A percentile compares a stretch with the other conserved stretches of the same genome.
phyloP scores from a whole-genome alignment of 371 early-diverging fungal species.

The Nematocida sp. region DNA sequence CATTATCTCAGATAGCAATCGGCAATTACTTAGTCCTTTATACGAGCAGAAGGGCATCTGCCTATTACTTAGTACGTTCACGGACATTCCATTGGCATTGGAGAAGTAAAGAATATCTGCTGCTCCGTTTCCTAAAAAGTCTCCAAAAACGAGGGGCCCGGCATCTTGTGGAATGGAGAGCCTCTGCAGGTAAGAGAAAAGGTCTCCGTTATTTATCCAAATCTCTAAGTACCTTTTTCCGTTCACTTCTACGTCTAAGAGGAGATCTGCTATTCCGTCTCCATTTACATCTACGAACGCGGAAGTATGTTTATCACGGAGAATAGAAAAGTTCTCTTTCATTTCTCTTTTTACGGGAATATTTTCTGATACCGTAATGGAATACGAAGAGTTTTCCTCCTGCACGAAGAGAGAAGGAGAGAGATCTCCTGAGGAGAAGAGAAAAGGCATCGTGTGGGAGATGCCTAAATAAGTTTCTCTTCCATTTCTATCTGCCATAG shows the following conservation, averaged over 20 bases:
- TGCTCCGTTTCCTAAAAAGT: slow-evolving; percentile 53
- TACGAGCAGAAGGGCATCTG: slow-evolving; percentile 25
- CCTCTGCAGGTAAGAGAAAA: background rate
- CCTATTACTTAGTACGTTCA: slow-evolving; percentile 34
- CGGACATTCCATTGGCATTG: slow-evolving; percentile 5
- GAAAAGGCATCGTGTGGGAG: slow-evolving; percentile 42
- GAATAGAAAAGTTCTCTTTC: slow-evolving; percentile 33
- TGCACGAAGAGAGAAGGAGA: slow-evolving; percentile 24
- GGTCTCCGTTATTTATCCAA: slow-evolving; percentile 22
- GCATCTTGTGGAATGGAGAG: slow-evolving; percentile 17
- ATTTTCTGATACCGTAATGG: background rate
- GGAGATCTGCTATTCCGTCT: slow-evolving; percentile 54
- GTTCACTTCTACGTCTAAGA: slow-evolving; percentile 38
- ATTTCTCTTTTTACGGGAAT: background rate
- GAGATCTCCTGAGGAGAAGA: background rate
- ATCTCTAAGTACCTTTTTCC: slow-evolving; percentile 45
- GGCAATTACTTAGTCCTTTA: background rate
- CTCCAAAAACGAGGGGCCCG: slow-evolving; percentile 60
- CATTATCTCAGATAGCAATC: background rate
- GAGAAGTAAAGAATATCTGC: slow-evolving; percentile 53
- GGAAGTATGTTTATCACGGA: slow-evolving; percentile 55
- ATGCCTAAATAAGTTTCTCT: background rate
- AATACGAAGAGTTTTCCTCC: slow-evolving; percentile 4
- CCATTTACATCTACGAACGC: slow-evolving; percentile 60
- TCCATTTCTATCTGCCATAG: background rate